Evolutionary conservation across 1,284 basidiomycete species (phyloP), one percentile per base, ranked within the genome.

Genomic region (Cryptococcus floricola): DNA sequence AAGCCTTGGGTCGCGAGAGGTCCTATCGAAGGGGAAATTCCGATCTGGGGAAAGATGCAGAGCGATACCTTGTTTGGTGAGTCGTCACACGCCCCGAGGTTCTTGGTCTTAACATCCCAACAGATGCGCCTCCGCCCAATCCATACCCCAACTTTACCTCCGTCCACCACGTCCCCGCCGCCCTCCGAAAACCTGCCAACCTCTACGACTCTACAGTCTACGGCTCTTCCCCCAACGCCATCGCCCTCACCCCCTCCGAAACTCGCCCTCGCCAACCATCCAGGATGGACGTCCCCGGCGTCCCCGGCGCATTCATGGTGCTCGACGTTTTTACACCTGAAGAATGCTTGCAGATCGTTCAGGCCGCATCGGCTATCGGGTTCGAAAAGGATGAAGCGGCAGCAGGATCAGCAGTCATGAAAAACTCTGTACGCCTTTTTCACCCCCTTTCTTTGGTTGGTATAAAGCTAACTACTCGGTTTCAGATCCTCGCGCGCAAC

Each of bases 351-450:
- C 72, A 78, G 38, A 78, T 82, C 50, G 74, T 81, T 12, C 68
- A 71, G 49, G 77, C 79, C 1, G 80, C 80, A 1, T 78, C 80
- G 58, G 73, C 77, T 0, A 77, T 82, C 4, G 82, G 82, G 0
- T 77, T 81, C 58, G 74, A 79, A 34, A 78, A 78, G 28, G 82
- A 84, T 62, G 79, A 82, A 60, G 81, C 82, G 0, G 74, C 79
- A 1, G 78, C 65, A 4, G 78, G 80, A 0, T 79, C 77, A 2
- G 81, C 79, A 1, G 64, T 73, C 9, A 76, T 78, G 54, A 77
- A 82, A 54, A 76, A 78, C 1, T 80, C 78, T 25, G 78, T 81
- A 44, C 50, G 70, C 64, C 6, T 3, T 12, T 14, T 43, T 31
- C 14, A 10, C 31, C 31, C 31, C 31, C 23, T 31, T 5, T 13